These are phyloP conservation scores for Sicyos baderoa DNA, from an alignment of 306 rosid genomes.

Conservation along the genomic window DNA sequence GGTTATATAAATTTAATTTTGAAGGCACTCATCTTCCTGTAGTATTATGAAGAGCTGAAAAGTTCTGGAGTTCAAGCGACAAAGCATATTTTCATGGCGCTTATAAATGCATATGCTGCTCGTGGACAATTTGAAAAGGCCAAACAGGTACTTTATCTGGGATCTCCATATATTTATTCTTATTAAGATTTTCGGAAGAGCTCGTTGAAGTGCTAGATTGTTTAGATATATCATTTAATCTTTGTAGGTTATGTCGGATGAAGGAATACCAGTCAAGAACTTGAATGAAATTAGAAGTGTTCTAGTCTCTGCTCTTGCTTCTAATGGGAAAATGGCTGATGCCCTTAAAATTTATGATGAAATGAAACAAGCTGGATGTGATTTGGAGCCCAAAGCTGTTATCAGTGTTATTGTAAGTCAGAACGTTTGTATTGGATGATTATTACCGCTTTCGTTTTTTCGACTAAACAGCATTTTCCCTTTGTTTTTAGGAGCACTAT, in stretches of 20 bases:
- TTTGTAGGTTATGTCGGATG: slow-evolving; percentile 47
- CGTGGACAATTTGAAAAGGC: slow-evolving; percentile 77
- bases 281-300: slow-evolving; percentile 57
- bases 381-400: slow-evolving; percentile 62
- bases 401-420: slow-evolving; percentile 58
- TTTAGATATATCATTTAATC: slow-evolving; percentile 6
- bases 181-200: neutral
- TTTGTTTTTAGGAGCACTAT: slow-evolving; percentile 38
- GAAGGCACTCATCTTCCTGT: slow-evolving; percentile 25
- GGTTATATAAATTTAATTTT: neutral
- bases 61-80: slow-evolving; percentile 26
- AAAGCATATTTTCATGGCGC: slow-evolving; percentile 57
- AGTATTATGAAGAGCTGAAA: slow-evolving; percentile 65
- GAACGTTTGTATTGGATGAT: neutral
- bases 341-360: slow-evolving; percentile 47
- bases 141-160: slow-evolving; percentile 52
- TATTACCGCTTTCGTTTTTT: neutral
- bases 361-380: slow-evolving; percentile 52
- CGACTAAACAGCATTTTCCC: slow-evolving; percentile 12
- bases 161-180: neutral
- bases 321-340: slow-evolving; percentile 49
- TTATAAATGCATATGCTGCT: slow-evolving; percentile 59
- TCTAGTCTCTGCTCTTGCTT: slow-evolving; percentile 70
- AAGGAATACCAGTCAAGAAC: slow-evolving; percentile 34
- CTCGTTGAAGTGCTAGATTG: neutral